phyloP scores from a whole-genome alignment of 2,329 filamentous ascomycete species.

The Aspergillus novoparasiticus region DNA sequence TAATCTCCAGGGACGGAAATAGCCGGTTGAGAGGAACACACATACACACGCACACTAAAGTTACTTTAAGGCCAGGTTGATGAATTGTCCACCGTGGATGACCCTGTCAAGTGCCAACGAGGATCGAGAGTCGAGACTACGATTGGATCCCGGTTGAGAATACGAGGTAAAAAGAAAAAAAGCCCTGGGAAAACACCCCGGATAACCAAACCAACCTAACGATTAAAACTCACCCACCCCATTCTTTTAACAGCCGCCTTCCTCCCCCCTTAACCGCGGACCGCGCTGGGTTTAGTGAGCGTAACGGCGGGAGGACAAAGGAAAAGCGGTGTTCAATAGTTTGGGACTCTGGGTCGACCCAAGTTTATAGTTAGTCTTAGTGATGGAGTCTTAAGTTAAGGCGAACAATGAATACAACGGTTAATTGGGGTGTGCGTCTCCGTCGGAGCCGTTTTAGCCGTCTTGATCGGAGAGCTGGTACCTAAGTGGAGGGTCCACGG shows the following conservation, averaged over 20 bases:
- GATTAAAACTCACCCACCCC: too few relatives aligned
- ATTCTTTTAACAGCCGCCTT: background rate
- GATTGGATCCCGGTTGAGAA: background rate
- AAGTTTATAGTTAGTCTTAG: background rate
- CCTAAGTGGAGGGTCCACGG: background rate
- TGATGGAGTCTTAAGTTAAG: background rate
- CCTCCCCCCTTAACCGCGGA: background rate
- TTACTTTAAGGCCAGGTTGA: background rate
- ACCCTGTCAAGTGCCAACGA: background rate
- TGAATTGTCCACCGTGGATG: background rate
- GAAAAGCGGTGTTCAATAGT: background rate
- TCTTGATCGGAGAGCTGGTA: background rate
- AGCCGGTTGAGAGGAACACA: background rate
- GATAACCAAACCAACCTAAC: too few relatives aligned
- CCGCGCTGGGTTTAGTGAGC: background rate
- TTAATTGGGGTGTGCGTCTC: background rate
- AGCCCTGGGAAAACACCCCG: background rate
- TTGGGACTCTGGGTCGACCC: background rate
- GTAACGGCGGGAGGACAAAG: background rate
- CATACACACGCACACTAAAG: background rate
- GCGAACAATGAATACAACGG: background rate
- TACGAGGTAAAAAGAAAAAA: background rate
- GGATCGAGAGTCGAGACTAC: background rate
- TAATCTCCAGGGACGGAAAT: background rate
- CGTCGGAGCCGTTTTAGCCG: conserved; percentile 1